Percentiles rank a stretch among this genome's conserved stretches.
Conservation (phyloP, 2,329 filamentous ascomycete species). For the Moelleriella libera region DNA sequence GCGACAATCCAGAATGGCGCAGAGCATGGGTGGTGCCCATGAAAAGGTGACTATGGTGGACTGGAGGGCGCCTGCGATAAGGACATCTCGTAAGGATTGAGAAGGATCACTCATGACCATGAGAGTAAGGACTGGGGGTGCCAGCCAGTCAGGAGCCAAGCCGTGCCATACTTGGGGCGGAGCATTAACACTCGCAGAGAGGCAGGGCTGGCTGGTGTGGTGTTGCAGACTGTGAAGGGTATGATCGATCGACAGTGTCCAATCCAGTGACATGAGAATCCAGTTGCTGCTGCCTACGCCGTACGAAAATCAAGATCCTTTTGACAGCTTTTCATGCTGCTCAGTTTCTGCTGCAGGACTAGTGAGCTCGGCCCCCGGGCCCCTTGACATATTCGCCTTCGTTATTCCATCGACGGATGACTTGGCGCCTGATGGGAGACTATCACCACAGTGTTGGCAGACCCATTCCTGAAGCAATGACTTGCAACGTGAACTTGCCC, state of each 20-base stretch:
- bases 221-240: not conserved
- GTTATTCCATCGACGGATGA: no score
- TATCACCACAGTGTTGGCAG: no score
- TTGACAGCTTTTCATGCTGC: not conserved
- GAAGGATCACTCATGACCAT: not conserved
- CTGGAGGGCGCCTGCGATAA: not conserved
- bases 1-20: constrained; percentile 1
- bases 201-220: not conserved
- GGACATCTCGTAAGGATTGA: not conserved
- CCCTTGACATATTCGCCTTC: no score
- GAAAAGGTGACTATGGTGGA: not conserved
- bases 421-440: no score
- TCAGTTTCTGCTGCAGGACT: no score
- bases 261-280: not conserved
- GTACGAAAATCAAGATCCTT: not conserved
- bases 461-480: no score
- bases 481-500: no score
- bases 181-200: not conserved
- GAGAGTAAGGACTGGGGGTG: not conserved
- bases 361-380: no score
- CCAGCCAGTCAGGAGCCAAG: no score
- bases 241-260: not conserved
- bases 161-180: no score
- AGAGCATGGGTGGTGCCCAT: not conserved
- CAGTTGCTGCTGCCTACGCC: no score